Base-by-base conservation (phyloP, 2,329 filamentous ascomycete species). In the Acephala macrosclerotiorum region DNA sequence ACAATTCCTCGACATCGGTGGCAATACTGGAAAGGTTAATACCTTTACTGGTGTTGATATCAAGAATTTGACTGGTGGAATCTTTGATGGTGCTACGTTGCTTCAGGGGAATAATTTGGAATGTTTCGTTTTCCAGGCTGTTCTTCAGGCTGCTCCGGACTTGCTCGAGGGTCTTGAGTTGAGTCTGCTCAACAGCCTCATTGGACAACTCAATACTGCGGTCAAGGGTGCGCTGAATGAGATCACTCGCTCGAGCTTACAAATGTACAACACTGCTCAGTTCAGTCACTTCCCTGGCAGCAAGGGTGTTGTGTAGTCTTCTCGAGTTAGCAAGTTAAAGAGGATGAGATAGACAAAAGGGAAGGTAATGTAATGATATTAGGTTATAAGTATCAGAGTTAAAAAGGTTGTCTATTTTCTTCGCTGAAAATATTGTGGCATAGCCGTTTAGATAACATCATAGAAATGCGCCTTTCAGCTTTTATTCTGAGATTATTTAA, bases 21-120 rank as follows among this genome's bases (percentile, higher is more conserved):
- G 85, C 5, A 87, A 87, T 70, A 79, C 79, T 5, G 83, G 84
- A 20, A 78, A 77, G 5, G 78, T 82, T 22, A 82, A 87, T 75
- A 82, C 79, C 25, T 87, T 86, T 70, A 76, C 80, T 7, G 83
- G 83, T 5, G 70, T 87, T 51, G 75, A 82, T 67, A 42, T 82
- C 1, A 64, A 68, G 2, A 74, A 84, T 64, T 40, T 84, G 18
- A 81, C 82, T 3, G 79, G 80, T 26, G 82, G 82, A 51, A 72
- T 84, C 0, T 79, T 80, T 65, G 84, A 83, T 68, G 69, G 74
- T 3, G 65, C 74, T 16, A 80, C 74, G 22, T 72, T 85, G 0
- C 68, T 80, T 0, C 64, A 85, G 62, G 81, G 80, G 16, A 84
- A 85, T 75, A 84, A 86, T 69, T 71, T 79, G 11, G 55, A 80